A percentile compares a stretch with the other conserved stretches of the same genome.
Evolutionary conservation across 345 rosid genomes (phyloP).

Genomic region (Euphorbia tirucalli): DNA sequence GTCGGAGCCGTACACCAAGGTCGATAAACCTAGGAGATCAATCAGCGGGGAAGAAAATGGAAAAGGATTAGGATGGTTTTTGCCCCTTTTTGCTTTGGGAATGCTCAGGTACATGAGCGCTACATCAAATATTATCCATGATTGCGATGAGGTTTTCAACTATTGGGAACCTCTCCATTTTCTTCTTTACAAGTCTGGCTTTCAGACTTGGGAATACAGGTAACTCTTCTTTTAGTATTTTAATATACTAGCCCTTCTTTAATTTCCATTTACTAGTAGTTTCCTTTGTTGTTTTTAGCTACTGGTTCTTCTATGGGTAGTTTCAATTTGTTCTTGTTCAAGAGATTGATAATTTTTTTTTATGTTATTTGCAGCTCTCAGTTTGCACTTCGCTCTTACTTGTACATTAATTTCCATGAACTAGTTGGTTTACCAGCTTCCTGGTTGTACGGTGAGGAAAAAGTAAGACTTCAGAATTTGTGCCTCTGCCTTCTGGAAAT

Average conservation of each 20-base stretch:
- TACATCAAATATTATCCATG: constrained; percentile 92
- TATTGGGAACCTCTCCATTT: constrained; percentile 99
- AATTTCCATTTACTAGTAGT: background rate
- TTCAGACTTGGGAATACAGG: constrained; percentile 99
- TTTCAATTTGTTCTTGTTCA: background rate
- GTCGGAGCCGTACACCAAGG: constrained; percentile 48
- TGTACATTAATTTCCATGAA: constrained; percentile 77
- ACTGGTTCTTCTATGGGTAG: background rate
- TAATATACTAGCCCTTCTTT: too few relatives aligned
- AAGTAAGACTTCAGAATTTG: constrained; percentile 38
- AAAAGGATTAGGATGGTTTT: constrained; percentile 64
- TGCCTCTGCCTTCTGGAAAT: background rate
- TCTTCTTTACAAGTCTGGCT: constrained; percentile 87
- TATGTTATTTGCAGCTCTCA: constrained; percentile 58
- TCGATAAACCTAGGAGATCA: constrained; percentile 53
- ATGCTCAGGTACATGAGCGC: constrained; percentile 94
- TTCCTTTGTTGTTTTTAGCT: background rate
- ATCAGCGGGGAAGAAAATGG: constrained; percentile 29
- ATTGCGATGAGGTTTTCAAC: constrained; percentile 97
- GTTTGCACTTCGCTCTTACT: constrained; percentile 89
- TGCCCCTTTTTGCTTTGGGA: constrained; percentile 66
- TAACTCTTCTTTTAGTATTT: constrained; percentile 9
- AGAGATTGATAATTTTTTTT: background rate
- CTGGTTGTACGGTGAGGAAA: constrained; percentile 76
- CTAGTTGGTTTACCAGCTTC: constrained; percentile 80